Base-by-base conservation (phyloP, 768 basidiomycete species). In the Naganishia kalamii region DNA sequence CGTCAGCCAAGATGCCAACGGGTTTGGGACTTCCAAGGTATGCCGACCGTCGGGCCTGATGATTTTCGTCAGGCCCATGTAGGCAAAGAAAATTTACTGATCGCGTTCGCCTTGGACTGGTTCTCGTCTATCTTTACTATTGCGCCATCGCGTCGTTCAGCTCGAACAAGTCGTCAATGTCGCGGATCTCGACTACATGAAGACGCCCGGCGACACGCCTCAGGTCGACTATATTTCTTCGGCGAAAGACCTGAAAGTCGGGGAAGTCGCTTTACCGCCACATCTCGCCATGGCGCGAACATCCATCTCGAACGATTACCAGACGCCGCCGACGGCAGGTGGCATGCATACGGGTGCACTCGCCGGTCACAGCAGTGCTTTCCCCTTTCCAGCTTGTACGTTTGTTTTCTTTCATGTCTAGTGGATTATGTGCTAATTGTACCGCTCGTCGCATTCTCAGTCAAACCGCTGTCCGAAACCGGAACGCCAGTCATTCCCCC, bases 351-450 rank as follows among this genome's bases (percentile, higher is more conserved):
- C 52, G 25, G 63, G 51, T 29, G 21, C 25, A 10, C 2, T 52
- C 1, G 50, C 50, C 27, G 62, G 63, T 19, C 40, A 52, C 29
- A 40, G 21, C 25, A 32, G 37, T 15, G 63, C 33, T 29, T 64
- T 64, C 50, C 63, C 63, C 12, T 64, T 64, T n/a, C 63, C 63
- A 32, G 40, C 63, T 8, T 64, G 63, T 64, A 30, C 46, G 63
- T 32, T n/a, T 44, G 23, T 15, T 25, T 27, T 61, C 40, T 41
- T 23, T n/a, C n/a, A 49, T 7, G 11, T 49, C n/a, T 49, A n/a
- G 27, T 11, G 29, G 4, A 23, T n/a, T 33, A 37, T 41, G 37
- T 21, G 35, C 44, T 44, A 46, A 8, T 44, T 40, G 29, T 46
- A 46, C 23, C 29, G 23, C 46, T 60, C 23, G 8, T 29, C 47